Evolutionary conservation across 2,329 filamentous ascomycete genomes (phyloP), one percentile per base, ranked within the genome.

Genomic region (Pseudopithomyces maydicus): DNA sequence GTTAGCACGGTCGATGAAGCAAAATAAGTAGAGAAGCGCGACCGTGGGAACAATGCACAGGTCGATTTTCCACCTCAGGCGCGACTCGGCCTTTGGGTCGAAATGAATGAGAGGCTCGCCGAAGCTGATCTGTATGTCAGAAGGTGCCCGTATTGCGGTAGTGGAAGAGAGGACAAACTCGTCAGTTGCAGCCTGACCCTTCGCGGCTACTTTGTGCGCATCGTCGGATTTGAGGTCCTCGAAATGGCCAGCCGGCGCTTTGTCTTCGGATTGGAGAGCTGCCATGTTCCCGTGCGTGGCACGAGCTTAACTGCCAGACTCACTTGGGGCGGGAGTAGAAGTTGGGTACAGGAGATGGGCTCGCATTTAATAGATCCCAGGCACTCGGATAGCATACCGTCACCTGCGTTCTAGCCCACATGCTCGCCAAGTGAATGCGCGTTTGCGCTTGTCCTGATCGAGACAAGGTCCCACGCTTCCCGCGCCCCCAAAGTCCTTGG

Each of bases 1-100:
- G 59, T 90, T 91, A 22, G 88, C 86, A n/a, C 88, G 82, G 65
- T 90, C 88, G 61, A 90, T 90, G 74, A 90, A 90, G 75, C 88
- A 90, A 66, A 90, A 90, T 0, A 90, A 80, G 65, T 90, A 91
- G 3, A 91, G 76, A 0, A 90, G 55, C 0, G 87, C 77, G 0
- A 90, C 87, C 0, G 85, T 89, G 0, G 89, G 88, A 0, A 90
- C 79, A 43, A 90, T 83, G 64, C 79, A 83, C 6, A 89, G 63
- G 64, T 91, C 88, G 46, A 90, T 86, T 71, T 90, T 90, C 66
- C 77, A 74, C 7, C 86, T 79, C 22, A 90, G 78, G 50, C 78
- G 81, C 7, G 80, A 72, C 68, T 90, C 88, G 2, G 83, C 85
- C 26, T 74, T 79, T 2, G 79, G 75, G 62, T 89, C 86, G 62